These are phyloP conservation scores for Mycosphaerella arachidis DNA, from an alignment of 2,329 filamentous ascomycete species.

Conservation along the genomic window DNA sequence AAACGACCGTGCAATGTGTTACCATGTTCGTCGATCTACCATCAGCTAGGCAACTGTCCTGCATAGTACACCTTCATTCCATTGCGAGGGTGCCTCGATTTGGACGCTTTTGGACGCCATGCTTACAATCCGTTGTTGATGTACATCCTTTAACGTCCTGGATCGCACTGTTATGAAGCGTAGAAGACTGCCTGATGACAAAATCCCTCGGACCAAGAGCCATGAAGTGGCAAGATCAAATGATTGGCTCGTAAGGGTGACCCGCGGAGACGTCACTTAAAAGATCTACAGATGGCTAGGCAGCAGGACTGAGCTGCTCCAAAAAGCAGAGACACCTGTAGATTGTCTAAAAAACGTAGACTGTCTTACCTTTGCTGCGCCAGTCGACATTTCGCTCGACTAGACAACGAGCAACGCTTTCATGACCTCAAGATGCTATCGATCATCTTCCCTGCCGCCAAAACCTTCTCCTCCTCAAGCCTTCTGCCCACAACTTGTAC, in stretches of 20 bases:
- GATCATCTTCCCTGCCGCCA: slow-evolving; percentile 57
- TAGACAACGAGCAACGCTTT: not conserved
- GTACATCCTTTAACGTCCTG: too few species aligned
- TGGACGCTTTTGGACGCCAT: not conserved
- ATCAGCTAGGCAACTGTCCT: not conserved
- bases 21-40: not conserved
- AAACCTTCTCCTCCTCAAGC: slow-evolving; percentile 78
- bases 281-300: too few species aligned
- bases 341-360: too few species aligned
- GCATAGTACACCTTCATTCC: not conserved
- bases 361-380: too few species aligned
- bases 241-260: too few species aligned
- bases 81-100: not conserved
- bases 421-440: slow-evolving; percentile 1
- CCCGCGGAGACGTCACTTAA: too few species aligned
- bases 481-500: slow-evolving; percentile 74
- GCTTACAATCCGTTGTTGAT: not conserved
- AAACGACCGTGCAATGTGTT: not conserved
- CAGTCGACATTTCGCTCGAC: not conserved
- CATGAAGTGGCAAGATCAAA: too few species aligned
- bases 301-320: too few species aligned
- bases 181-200: too few species aligned
- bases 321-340: too few species aligned
- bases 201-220: too few species aligned
- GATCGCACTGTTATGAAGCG: too few species aligned